Conservation (phyloP, 2,329 filamentous ascomycete genomes). For the Paramyrothecium roridum region DNA sequence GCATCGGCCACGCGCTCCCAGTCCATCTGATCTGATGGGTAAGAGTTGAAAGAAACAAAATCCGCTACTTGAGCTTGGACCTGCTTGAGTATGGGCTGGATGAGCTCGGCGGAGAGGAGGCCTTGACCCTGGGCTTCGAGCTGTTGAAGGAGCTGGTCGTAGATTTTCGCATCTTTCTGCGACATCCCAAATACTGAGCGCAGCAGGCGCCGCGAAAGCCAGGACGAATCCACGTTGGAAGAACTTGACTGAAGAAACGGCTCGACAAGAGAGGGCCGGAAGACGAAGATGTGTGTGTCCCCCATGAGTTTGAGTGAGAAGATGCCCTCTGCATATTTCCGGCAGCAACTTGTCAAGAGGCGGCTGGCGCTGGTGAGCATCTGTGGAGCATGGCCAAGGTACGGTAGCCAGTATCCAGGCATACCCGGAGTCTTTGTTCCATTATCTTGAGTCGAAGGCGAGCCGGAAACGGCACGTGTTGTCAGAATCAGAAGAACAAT, state of each 20-base stretch:
- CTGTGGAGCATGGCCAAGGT: slow-evolving; percentile 30
- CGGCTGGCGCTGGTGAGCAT: slow-evolving; percentile 21
- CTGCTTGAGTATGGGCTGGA: slow-evolving; percentile 11
- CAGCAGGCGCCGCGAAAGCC: slow-evolving; percentile 20
- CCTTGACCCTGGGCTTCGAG: slow-evolving; percentile 16
- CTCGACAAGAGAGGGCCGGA: slow-evolving; percentile 24
- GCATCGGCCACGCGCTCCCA: slow-evolving; percentile 34
- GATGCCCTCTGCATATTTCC: slow-evolving; percentile 26
- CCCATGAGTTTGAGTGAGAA: slow-evolving; percentile 31
- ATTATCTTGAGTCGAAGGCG: slow-evolving; percentile 34
- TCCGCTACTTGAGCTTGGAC: slow-evolving; percentile 28
- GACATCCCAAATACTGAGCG: slow-evolving; percentile 28
- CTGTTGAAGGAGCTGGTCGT: slow-evolving; percentile 19
- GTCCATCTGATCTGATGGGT: slow-evolving; percentile 31
- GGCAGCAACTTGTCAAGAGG: slow-evolving; percentile 26
- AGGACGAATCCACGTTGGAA: slow-evolving; percentile 17
- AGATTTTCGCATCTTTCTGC: slow-evolving; percentile 24
- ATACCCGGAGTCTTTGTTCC: slow-evolving; percentile 16
- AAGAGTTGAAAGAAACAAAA: slow-evolving; percentile 34
- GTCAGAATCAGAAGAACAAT: slow-evolving; percentile 20
- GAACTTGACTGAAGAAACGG: slow-evolving; percentile 23
- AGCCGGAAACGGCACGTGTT: slow-evolving; percentile 17
- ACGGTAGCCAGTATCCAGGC: slow-evolving; percentile 32
- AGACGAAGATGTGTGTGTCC: slow-evolving; percentile 28
- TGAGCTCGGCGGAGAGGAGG: slow-evolving; percentile 6